Percentiles rank a stretch among this genome's conserved stretches.
phyloP scores from a whole-genome alignment of 257 asterid species.

The Solanum phureja region DNA sequence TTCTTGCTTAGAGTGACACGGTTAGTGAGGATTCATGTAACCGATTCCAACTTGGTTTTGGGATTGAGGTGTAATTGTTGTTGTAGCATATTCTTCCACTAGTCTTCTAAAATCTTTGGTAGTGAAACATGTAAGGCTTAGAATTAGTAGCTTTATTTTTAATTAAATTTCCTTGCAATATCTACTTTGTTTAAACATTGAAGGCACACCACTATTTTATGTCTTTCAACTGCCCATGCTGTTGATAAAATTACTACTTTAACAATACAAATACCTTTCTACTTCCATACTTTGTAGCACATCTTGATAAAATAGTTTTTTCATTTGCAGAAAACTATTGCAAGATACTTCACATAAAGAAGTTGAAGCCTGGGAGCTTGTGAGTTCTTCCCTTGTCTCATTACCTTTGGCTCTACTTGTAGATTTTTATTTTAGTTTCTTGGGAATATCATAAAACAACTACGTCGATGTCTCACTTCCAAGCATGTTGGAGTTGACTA shows the following conservation, averaged over 20 bases:
- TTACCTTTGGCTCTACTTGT: neutral
- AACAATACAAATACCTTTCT: neutral
- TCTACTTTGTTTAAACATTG: neutral
- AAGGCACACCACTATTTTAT: neutral
- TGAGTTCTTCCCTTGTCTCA: conserved; percentile 3
- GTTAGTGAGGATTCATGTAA: neutral
- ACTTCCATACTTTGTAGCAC: neutral
- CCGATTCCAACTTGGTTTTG: neutral
- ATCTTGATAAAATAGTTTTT: neutral
- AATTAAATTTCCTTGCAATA: neutral
- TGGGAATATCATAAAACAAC: neutral
- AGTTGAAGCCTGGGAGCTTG: conserved; percentile 85
- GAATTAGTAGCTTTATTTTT: neutral
- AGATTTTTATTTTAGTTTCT: neutral
- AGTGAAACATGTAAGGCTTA: neutral
- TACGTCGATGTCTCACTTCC: neutral
- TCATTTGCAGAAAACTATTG: conserved; percentile 39
- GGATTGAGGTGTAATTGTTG: neutral
- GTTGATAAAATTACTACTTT: neutral
- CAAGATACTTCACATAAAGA: conserved; percentile 21
- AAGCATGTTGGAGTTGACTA: neutral
- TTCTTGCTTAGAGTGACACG: neutral
- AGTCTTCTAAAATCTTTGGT: neutral
- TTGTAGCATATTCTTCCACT: neutral
- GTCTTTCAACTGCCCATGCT: neutral